Base-by-base conservation (phyloP, 2,329 filamentous ascomycete genomes). In the Aspergillus sojae region DNA sequence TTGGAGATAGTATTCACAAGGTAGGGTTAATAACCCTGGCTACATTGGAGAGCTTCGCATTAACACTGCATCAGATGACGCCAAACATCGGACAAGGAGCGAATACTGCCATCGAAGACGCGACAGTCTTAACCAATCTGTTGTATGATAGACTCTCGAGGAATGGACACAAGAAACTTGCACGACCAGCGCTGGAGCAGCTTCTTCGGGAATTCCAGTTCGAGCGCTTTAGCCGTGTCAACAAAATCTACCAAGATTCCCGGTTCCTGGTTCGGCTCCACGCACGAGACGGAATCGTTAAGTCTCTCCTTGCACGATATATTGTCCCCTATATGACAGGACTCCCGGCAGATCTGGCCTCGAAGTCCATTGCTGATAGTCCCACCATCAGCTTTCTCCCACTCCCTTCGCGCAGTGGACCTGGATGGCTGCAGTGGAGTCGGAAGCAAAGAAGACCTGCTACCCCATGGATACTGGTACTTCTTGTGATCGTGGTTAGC, bases 11-110 rank as follows among this genome's bases (percentile, higher is more conserved):
- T 1, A 28, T 46, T 12, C 63, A 67, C 57, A 67, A 65, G 34
- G 64, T 66, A 62, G 5, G 50, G 3, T 34, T 9, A 14, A 23
- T 10, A 5, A 6, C 5, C 30, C 9, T 19, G 7, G 5, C 12
- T 3, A 11, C 21, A 5, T 14, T 12, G 5, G 10, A 19, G 30
- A 5, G 19, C 28, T 5, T 5, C 30, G 4, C 26, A 48, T 21
- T 21, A 36, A 50, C 28, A 36, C 4, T 14, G 6, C 2, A 10
- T 3, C 12, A 68, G 67, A 61, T 68, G 57, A 61, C 64, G 3
- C 67, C 65, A 0, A 64, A 66, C 14, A 36, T 67, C 11, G 65
- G 58, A 1, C 62, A 65, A 57, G 67, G 67, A 2, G 67, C 58
- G 9, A 68, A 65, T 48, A 53, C 46, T 2, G 66, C 64, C 2